A percentile compares a stretch with the other conserved stretches of the same genome.
Evolutionary conservation across 345 rosid species (phyloP).

Genomic region (Lumnitzera littorea): DNA sequence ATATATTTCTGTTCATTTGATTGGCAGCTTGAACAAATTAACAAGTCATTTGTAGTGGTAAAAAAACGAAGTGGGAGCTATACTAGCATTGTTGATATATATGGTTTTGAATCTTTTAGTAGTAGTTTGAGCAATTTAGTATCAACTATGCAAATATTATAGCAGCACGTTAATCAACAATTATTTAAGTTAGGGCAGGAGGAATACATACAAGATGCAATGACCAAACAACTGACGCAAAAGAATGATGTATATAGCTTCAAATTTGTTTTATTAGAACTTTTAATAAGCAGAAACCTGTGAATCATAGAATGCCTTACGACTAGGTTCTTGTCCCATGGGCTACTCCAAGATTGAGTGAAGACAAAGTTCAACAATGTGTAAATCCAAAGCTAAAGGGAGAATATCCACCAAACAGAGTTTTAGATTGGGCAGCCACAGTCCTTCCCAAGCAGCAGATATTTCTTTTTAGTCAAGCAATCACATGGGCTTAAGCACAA

Average conservation of each 20-base stretch:
- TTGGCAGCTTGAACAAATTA: constrained; percentile 86
- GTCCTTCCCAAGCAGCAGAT: constrained; percentile 63
- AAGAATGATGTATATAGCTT: constrained; percentile 93
- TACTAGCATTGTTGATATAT: constrained; percentile 91
- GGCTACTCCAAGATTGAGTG: too few relatives aligned
- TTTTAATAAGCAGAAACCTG: constrained; percentile 72
- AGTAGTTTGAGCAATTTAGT: constrained; percentile 99
- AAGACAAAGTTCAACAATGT: too few relatives aligned
- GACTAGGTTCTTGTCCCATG: too few relatives aligned
- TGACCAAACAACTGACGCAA: constrained; percentile 63
- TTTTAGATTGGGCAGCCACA: constrained; percentile 68
- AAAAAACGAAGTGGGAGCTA: constrained; percentile 88
- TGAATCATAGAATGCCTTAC: constrained; percentile 16
- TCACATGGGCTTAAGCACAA: too few relatives aligned
- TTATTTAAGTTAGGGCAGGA: constrained; percentile 97
- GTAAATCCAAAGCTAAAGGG: too few relatives aligned
- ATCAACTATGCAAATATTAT: constrained; percentile 95
- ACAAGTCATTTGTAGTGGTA: constrained; percentile 87
- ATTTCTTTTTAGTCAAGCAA: too few relatives aligned
- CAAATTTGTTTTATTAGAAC: constrained; percentile 75
- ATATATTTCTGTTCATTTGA: constrained; percentile 79
- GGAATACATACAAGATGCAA: constrained; percentile 98
- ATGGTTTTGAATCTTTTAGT: constrained; percentile 91
- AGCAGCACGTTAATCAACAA: constrained; percentile 97
- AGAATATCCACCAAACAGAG: constrained; percentile 18